Base-by-base conservation (phyloP, 75 land plant genomes). In the Cunninghamia lanceolata region DNA sequence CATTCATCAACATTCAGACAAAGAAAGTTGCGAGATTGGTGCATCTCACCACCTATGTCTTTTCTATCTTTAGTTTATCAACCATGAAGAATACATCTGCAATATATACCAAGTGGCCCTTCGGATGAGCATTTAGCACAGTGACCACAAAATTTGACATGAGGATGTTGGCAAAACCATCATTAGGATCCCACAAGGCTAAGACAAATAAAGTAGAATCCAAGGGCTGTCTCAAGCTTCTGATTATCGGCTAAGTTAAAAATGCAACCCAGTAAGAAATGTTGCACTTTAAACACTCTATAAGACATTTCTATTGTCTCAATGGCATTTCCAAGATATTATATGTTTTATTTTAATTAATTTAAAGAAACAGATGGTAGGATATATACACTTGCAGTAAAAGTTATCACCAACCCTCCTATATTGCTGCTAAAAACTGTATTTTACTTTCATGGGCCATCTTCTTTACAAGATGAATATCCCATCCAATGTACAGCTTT, bases 181-280 rank as follows among this genome's bases (percentile, higher is more conserved):
- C 39, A 35, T 13, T 35, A 35, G 76, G 36, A 32, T 83, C 36
- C 84, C 35, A 82, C n/a, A 34, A 38, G 39, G 36, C 71, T 52
- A 30, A 83, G 70, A 76, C 36, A 19, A 76, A 36, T 39, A 76
- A 39, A 76, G 78, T 35, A 76, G 39, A 76, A 16, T 84, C 71
- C 85, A 84, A 82, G 84, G 17, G 59, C n/a, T 42, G 36, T 36
- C 40, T 82, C 71, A 85, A 56, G 21, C 59, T 56, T 56, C 59
- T 56, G 6, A 75, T 34, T 30, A 38, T 35, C 40, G 3, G 5
- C 17, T 75, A 5, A 36, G 42, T 75, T 36, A 75, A 34, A 36
- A 75, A 36, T 13, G 36, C 21, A 3, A 77, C 40, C 19, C 17
- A 38, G 21, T 16, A 35, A 38, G 42, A 77, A 38, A 38, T 19